These are phyloP conservation scores for Diddensiella caesifluorescens DNA, from an alignment of 805 yeast genomes.

Conservation along the genomic window DNA sequence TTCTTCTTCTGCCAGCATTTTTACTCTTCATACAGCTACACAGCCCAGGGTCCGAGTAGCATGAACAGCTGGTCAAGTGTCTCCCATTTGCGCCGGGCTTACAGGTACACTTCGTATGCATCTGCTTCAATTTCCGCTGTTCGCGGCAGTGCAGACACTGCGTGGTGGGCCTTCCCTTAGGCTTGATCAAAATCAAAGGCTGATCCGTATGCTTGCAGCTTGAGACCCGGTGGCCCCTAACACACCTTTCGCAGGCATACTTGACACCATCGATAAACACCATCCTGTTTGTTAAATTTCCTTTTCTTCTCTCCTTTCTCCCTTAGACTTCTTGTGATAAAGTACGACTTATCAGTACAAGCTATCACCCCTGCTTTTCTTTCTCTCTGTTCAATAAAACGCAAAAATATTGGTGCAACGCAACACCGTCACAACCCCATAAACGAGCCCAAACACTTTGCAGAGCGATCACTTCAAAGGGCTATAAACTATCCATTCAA, in stretches of 20 bases:
- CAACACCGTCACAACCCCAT: too few relatives aligned
- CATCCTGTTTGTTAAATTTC: too few relatives aligned
- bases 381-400: too few relatives aligned
- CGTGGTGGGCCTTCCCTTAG: constrained; percentile 93
- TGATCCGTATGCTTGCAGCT: constrained; percentile 90
- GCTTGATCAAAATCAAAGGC: constrained; percentile 87
- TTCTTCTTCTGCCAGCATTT: constrained; percentile 4
- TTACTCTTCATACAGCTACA: constrained; percentile 24
- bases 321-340: too few relatives aligned
- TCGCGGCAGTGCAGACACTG: constrained; percentile 73
- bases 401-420: too few relatives aligned
- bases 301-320: too few relatives aligned
- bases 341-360: too few relatives aligned
- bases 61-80: constrained; percentile 22
- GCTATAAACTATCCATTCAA: too few relatives aligned
- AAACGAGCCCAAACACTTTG: too few relatives aligned
- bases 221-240: constrained; percentile 93
- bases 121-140: constrained; percentile 21
- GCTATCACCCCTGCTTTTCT: too few relatives aligned
- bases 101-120: constrained; percentile 34
- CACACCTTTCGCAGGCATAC: constrained; percentile 94
- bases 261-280: constrained; percentile 88
- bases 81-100: constrained; percentile 14
- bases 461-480: too few relatives aligned
- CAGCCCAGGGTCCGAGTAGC: constrained; percentile 16